Percentiles rank a stretch among this genome's conserved stretches.
Conservation (phyloP, 2,329 filamentous ascomycete species). For the Dothideomycetes sp. region DNA sequence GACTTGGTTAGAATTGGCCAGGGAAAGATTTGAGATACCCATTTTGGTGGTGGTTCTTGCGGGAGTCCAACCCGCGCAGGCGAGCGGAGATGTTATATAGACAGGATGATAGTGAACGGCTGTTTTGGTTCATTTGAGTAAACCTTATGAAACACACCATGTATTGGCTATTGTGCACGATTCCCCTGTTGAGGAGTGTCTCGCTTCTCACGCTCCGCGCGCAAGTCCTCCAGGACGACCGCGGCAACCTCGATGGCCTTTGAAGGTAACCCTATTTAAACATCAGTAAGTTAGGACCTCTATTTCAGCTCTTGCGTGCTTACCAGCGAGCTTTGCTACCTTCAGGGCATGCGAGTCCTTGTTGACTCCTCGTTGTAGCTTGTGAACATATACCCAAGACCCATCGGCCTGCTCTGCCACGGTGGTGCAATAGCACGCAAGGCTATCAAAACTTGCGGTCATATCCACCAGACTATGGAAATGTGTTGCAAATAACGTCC, state of each 20-base stretch:
- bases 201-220: no score
- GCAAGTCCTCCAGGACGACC: constrained; percentile 39
- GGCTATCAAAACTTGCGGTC: constrained; percentile 44
- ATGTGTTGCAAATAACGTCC: constrained; percentile 87
- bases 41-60: not conserved
- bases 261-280: constrained; percentile 51
- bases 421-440: constrained; percentile 82
- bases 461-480: constrained; percentile 80
- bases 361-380: constrained; percentile 71
- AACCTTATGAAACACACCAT: no score
- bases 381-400: constrained; percentile 79
- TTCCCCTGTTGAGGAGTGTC: no score
- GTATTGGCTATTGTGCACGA: no score
- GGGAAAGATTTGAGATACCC: not conserved
- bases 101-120: no score
- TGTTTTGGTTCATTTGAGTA: no score
- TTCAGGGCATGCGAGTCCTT: constrained; percentile 83
- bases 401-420: constrained; percentile 57
- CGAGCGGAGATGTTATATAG: no score
- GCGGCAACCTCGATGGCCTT: constrained; percentile 58
- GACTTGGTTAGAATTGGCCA: not conserved
- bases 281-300: not conserved
- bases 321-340: constrained; percentile 73
- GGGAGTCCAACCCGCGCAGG: no score
- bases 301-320: no score